Evolutionary conservation across 2,329 filamentous ascomycete species (phyloP), one percentile per base, ranked within the genome.

Genomic region (Colletotrichum sp.): DNA sequence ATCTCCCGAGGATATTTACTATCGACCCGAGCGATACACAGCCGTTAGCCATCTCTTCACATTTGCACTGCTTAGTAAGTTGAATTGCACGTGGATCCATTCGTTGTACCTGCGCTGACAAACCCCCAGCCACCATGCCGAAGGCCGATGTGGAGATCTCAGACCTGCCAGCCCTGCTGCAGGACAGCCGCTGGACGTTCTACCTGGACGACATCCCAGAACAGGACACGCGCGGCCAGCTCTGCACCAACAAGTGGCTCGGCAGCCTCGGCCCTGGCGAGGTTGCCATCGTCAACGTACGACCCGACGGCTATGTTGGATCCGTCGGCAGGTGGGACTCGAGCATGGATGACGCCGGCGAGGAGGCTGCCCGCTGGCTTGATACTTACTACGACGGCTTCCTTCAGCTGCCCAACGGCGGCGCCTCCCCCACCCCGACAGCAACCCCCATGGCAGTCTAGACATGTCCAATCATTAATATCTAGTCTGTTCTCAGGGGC

Each of bases 281-380:
- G 77, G 89, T 93, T 7, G 91, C 90, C 6, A 89, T 95, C 55
- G 86, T 93, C 55, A 92, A 93, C 78, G 92, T 95, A 3, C 88
- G 94, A 7, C 94, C 94, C 0, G 94, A 95, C 82, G 93, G 94
- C 13, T 95, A 95, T 81, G 90, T 95, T 6, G 94, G 93, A 2
- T 91, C 89, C n/a, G 83, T 94, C 28, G 85, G 88, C 59, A 84
- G 88, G 55, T 90, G 88, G 88, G 88, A 90, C 80, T 86, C 87
- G 38, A 86, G 85, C 77, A 80, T 88, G 32, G 88, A 89, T 70
- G 87, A 88, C 56, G 83, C 88, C 7, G 90, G 89, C 56, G 82
- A 87, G 56, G 85, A 88, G 62, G 90, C 90, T 10, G 90, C 89
- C 32, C 84, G 82, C 75, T 91, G 89, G 89, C 82, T 91, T 28